Evolutionary conservation across 2,329 filamentous ascomycete species (phyloP).

Genomic region (Talaromyces islandicus): DNA sequence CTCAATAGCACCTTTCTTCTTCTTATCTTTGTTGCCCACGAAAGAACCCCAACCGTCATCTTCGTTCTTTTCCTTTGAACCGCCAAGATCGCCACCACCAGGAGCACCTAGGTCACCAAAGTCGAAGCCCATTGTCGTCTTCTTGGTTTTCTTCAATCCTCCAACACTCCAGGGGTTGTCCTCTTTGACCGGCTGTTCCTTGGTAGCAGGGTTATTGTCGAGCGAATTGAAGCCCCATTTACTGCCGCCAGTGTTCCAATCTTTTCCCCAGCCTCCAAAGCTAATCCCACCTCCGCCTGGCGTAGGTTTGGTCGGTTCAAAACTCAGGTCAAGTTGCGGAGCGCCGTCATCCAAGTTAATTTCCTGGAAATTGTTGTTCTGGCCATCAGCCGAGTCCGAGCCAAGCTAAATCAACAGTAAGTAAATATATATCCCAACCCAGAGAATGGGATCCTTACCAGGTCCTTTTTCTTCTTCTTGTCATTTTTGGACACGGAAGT

Average conservation of each 20-base stretch:
- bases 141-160: constrained; percentile 30
- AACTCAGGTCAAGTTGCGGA: constrained; percentile 53
- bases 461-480: constrained; percentile 55
- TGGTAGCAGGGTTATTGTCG: constrained; percentile 23
- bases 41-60: constrained; percentile 32
- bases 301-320: constrained; percentile 42
- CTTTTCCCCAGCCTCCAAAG: constrained; percentile 56
- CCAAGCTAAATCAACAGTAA: constrained; percentile 19
- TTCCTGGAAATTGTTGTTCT: constrained; percentile 56
- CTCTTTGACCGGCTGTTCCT: constrained; percentile 21
- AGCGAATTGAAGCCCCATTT: constrained; percentile 41
- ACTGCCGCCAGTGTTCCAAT: constrained; percentile 52
- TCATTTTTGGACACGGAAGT: constrained; percentile 47
- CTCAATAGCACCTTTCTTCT: constrained; percentile 33
- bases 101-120: constrained; percentile 36
- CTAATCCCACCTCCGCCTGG: constrained; percentile 32
- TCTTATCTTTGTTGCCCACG: constrained; percentile 40
- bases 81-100: constrained; percentile 36
- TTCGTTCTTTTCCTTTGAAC: constrained; percentile 31
- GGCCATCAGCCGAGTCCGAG: constrained; percentile 21
- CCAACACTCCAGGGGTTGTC: constrained; percentile 36
- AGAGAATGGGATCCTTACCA: constrained; percentile 34
- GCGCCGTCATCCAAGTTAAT: constrained; percentile 59
- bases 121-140: constrained; percentile 34
- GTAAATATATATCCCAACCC: neutral